A percentile compares a stretch with the other conserved stretches of the same genome.
Evolutionary conservation across 164 flowering plant genomes (phyloP).

Genomic region (Magnolia sinica): DNA sequence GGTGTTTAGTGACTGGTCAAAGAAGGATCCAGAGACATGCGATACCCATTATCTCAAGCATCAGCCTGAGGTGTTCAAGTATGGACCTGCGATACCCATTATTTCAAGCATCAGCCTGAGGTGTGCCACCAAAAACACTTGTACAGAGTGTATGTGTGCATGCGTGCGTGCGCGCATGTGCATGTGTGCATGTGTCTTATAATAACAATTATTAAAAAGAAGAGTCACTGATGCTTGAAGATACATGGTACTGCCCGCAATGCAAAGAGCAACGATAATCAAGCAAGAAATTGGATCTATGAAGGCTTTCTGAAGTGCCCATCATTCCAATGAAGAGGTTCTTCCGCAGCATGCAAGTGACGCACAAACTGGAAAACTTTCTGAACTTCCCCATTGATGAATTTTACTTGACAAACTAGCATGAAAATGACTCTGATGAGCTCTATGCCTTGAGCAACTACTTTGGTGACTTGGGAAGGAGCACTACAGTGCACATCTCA

Average conservation of each 20-base stretch:
- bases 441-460: conserved; percentile 93
- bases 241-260: conserved; percentile 97
- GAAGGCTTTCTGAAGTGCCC: conserved; percentile 94
- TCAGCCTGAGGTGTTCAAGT: conserved; percentile 83
- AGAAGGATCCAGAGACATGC: conserved; percentile 55
- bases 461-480: conserved; percentile 98
- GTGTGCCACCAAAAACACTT: conserved; percentile 77
- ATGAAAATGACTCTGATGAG: conserved; percentile 68
- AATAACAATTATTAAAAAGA: conserved; percentile 21
- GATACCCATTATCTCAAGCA: conserved; percentile 62
- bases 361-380: conserved; percentile 88
- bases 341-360: conserved; percentile 88
- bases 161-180: conserved; percentile 92
- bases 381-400: conserved; percentile 96
- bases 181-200: too few relatives aligned
- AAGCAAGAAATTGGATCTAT: conserved; percentile 90
- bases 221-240: conserved; percentile 96
- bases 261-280: conserved; percentile 91
- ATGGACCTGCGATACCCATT: conserved; percentile 62
- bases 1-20: conserved; percentile 79
- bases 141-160: conserved; percentile 81
- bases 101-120: conserved; percentile 77
- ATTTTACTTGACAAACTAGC: conserved; percentile 77
- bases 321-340: conserved; percentile 94
- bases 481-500: conserved; percentile 92